Base-by-base conservation (phyloP, 352 stramenopile species). In the Peronospora destructor region DNA sequence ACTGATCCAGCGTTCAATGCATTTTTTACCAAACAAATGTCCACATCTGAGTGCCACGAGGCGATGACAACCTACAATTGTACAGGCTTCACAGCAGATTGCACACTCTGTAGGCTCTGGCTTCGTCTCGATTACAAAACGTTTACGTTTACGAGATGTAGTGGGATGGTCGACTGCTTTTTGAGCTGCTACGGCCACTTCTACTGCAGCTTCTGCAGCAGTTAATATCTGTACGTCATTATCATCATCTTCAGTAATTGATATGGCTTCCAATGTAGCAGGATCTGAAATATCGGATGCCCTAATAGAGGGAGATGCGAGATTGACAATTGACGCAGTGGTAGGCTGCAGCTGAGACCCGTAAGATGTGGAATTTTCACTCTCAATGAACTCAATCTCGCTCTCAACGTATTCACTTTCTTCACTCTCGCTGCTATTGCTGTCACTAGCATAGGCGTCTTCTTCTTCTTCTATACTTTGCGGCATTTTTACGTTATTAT, bases 31-130 rank as follows among this genome's bases (percentile, higher is more conserved):
- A 44, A 88, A 91, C 12, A 88, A 56, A 41, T 91, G 79, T 28
- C 79, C 79, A 51, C 79, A 91, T 17, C 53, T 57, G 8, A 91
- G 73, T 45, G 73, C 77, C 45, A 76, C 77, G 34, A 91, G 70
- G 0, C 79, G 76, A 47, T 91, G 79, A n/a, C 62, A 52, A 0
- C 79, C 79, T 6, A 64, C 36, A 4, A 75, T 53, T 8, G 71
- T 84, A 51, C 79, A 91, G 21, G 64, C 56, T 26, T 91, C 79
- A 52, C 74, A 87, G 64, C 79, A 91, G 17, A 91, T 71, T 1
- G 74, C 71, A 46, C 79, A 91, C 63, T 91, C 79, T 2, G 75
- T 87, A 5, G 78, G 52, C 52, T 86, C 61, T 2, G 68, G 16
- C 50, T 72, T 75, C 11, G 50, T 61, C 53, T 69, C 49, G 14